A percentile compares a stretch with the other conserved stretches of the same genome.
Conservation (phyloP, 2,329 filamentous ascomycete genomes). For the Penicillium digitatum region DNA sequence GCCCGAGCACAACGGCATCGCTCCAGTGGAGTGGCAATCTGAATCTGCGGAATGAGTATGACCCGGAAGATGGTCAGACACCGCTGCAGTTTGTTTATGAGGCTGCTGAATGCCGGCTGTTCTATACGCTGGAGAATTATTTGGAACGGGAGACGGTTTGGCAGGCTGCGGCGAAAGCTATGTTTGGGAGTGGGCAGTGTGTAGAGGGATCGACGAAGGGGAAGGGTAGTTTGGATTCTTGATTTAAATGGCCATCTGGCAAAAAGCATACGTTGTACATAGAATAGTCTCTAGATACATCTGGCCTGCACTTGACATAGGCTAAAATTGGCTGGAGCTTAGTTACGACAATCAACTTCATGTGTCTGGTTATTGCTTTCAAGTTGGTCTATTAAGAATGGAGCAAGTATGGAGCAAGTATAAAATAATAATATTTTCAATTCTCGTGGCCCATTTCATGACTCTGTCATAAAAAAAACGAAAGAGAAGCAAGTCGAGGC, state of each 20-base stretch:
- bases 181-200: conserved; percentile 21
- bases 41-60: conserved; percentile 47
- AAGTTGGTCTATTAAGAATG: background rate
- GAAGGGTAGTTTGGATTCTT: conserved; percentile 21
- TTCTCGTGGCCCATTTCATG: conserved; percentile 34
- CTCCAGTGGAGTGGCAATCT: conserved; percentile 33
- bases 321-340: background rate
- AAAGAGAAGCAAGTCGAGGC: conserved; percentile 25
- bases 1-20: conserved; percentile 12
- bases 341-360: background rate
- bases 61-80: conserved; percentile 41
- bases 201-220: conserved; percentile 24
- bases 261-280: background rate
- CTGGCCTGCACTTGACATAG: background rate
- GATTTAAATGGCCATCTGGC: background rate
- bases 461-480: conserved; percentile 33
- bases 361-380: background rate
- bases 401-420: background rate
- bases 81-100: conserved; percentile 60
- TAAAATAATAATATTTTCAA: conserved; percentile 24
- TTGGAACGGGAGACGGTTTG: conserved; percentile 52
- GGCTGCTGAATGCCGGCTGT: conserved; percentile 59
- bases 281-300: background rate
- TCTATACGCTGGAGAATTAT: conserved; percentile 54
- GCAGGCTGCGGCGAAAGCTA: conserved; percentile 39